These are phyloP conservation scores for Penicillium occitanis DNA, from an alignment of 2,329 filamentous ascomycete genomes.

Conservation along the genomic window DNA sequence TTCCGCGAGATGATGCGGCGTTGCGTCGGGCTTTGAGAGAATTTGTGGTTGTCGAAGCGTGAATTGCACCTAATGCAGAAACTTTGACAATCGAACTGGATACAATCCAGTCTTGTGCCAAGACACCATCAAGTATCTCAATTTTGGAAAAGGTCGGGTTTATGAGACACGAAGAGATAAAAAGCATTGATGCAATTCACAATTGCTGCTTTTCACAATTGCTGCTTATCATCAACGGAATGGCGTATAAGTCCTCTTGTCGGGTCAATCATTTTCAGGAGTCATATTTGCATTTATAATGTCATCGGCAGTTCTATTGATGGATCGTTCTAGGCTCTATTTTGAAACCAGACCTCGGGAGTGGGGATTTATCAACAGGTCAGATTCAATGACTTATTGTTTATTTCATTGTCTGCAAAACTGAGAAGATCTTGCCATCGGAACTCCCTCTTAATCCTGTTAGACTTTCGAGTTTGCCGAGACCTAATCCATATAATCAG, in stretches of 20 bases:
- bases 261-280: background rate
- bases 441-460: background rate
- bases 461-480: background rate
- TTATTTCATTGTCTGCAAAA: background rate
- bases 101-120: background rate
- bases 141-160: background rate
- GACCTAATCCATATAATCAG: background rate
- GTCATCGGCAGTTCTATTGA: background rate
- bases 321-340: background rate
- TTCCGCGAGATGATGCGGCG: constrained; percentile 40
- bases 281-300: background rate
- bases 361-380: background rate
- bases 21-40: background rate
- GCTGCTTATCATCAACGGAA: background rate
- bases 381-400: background rate
- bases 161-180: background rate
- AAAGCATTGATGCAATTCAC: background rate
- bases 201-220: background rate
- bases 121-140: background rate
- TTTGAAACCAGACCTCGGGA: background rate
- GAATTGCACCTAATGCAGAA: background rate
- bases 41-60: background rate
- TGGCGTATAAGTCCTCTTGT: background rate
- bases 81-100: background rate
- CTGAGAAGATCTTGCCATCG: background rate